Evolutionary conservation across 2,329 filamentous ascomycete species (phyloP), one percentile per base, ranked within the genome.

Genomic region (Fusarium sp.): DNA sequence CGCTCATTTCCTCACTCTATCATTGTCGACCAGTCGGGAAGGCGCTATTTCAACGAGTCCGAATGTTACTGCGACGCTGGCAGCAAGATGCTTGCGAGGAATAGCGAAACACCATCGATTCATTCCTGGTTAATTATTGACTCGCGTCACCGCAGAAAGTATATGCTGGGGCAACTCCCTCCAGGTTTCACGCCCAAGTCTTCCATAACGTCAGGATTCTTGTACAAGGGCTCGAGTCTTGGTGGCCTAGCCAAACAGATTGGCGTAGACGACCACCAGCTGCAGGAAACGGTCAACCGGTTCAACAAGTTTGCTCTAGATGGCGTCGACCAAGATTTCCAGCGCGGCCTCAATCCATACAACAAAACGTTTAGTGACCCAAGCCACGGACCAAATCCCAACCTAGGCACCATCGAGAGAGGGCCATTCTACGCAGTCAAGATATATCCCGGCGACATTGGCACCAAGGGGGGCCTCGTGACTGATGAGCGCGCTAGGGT

Each of bases 381-480:
- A 10, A 38, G 11, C 14, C 14, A 33, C 16, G 16, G 27, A 10
- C 58, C 58, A 4, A 61, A 61, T 13, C 36, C 44, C 2, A 62
- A 62, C 25, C 6, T 62, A 11, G 42, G 54, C 0, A 29, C 60
- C 4, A 33, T 62, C n/a, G 16, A 42, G 6, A 58, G 46, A 25
- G 14, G 29, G 1, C 60, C 54, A 1, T 74, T 65, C 50, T 74
- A 73, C 27, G 79, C 79, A 0, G 61, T 77, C n/a, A 73, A 70
- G 31, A 60, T 81, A 5, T 78, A 69, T 51, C 79, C 80, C 8
- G 79, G 79, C 11, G 77, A 81, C 61, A 61, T 80, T n/a, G 77
- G 79, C 3, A 81, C 78, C 16, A 80, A 79, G 67, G 77, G 79
- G 6, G 78, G 79, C 3, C 58, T 81, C 4, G 29, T 79, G 40